Evolutionary conservation across 208 protist species (phyloP).

Genomic region (Trypanosoma brucei): DNA sequence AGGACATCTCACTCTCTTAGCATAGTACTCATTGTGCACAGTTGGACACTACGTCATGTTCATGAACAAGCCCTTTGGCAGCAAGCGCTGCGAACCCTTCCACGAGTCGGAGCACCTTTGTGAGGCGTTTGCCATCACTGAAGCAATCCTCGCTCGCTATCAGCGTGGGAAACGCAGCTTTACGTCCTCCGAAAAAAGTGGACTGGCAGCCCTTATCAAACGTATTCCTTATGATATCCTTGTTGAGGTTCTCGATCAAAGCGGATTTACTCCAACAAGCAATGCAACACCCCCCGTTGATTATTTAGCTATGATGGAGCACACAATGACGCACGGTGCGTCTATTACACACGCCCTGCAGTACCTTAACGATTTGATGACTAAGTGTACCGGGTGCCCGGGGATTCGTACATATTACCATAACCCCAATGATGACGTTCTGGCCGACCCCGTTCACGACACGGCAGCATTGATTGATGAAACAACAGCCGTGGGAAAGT

Average conservation of each 20-base stretch:
- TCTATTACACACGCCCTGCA: constrained; percentile 27
- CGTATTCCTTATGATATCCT: constrained; percentile 20
- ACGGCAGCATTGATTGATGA: constrained; percentile 41
- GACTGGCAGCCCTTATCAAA: constrained; percentile 26
- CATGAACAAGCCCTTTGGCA: neutral
- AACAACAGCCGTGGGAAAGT: constrained; percentile 49
- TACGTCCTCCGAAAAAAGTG: constrained; percentile 44
- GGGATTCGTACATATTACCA: constrained; percentile 38
- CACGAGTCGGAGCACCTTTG: constrained; percentile 52
- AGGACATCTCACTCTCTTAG: no score
- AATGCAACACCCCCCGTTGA: neutral
- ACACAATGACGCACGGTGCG: constrained; percentile 28
- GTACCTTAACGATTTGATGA: constrained; percentile 44
- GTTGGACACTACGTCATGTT: neutral
- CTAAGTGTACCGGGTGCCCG: constrained; percentile 11
- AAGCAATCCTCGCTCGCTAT: constrained; percentile 70
- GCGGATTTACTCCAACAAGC: neutral
- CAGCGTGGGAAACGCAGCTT: constrained; percentile 37
- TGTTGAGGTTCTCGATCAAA: constrained; percentile 1
- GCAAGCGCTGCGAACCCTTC: constrained; percentile 9
- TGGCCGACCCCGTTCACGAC: constrained; percentile 61
- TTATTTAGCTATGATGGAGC: constrained; percentile 27
- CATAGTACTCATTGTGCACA: no score
- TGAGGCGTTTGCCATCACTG: constrained; percentile 65
- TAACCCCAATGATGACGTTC: constrained; percentile 37